Base-by-base conservation (phyloP, 441 rosid genomes). In the Mallotus repandus region DNA sequence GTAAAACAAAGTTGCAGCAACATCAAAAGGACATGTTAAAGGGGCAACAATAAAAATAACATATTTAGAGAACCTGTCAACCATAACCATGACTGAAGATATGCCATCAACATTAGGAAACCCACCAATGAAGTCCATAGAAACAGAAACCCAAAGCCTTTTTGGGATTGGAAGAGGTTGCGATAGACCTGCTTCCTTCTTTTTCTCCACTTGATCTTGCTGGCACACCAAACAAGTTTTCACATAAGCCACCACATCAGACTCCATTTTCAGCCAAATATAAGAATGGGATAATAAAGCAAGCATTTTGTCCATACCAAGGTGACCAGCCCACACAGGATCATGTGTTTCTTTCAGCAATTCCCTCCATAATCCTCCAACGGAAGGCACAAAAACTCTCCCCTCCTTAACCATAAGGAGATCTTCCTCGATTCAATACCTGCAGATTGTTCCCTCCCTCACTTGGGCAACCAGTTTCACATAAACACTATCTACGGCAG, bases 51-150 rank as follows among this genome's bases (percentile, higher is more conserved):
- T 16, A 6, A 66, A 77, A 0, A 62, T n/a, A 0, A 0, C 53
- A 46, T 68, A 68, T 29, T 73, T 77, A 0, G 62, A 68, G 25
- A 73, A 68, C 32, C 3, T 29, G 32, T 73, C 62, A 0, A 55
- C 62, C 14, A 69, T 11, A 5, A 61, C 32, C n/a, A 53, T 1
- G 2, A 69, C 4, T 0, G 6, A 32, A 8, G 12, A 7, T 9
- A 48, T 11, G 0, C 18, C 46, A 43, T 43, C 9, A 2, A 29
- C 46, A 0, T 43, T 43, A 5, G 46, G 10, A 43, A 43, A 43
- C 54, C 21, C 22, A 16, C 9, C 1, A n/a, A n/a, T n/a, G n/a
- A n/a, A n/a, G n/a, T n/a, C n/a, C 56, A 65, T 78, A 0, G 69
- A 74, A 4, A 69, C 4, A 2, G 19, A 69, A 11, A 15, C n/a